Base-by-base conservation (phyloP, 2,329 filamentous ascomycete genomes). In the Diaporthe sp. region DNA sequence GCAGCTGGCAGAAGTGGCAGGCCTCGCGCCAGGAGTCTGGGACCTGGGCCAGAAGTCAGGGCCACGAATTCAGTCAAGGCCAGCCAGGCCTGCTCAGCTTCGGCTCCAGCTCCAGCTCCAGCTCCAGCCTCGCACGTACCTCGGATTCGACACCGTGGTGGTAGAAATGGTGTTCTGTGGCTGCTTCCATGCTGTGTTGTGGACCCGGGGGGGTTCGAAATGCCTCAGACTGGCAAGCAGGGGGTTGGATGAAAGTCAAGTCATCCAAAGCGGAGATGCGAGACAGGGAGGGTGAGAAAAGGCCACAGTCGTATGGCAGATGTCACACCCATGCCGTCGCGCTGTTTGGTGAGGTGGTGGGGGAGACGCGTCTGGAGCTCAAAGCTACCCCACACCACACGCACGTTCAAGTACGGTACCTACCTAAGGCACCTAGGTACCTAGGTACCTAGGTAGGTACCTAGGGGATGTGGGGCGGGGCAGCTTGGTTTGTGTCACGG, bases 1-100 rank as follows among this genome's bases (percentile, higher is more conserved):
- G 87, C 44, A 92, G 84, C 79, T 92, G 91, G 78, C 91, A 93
- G 84, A 86, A 91, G 77, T 92, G 90, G 76, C 91, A 92, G n/a
- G 80, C 77, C 10, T 71, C 22, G 32, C 73, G 70, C 42, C 75
- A 70, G 4, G 37, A 44, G 15, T 35, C 17, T 2, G 65, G 19
- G 4, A 70, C 59, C 75, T 76, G 50, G n/a, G 37, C 37, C 30
- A 50, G 17, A 27, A 27, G 44, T 51, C 25, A 47, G 32, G 47
- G 35, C 35, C 22, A 55, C 13, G 17, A 63, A 69, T 30, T 61
- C 4, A 55, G 53, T n/a, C 63, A 47, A 51, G 61, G 13, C 4
- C 35, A 61, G 53, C 72, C 75, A 17, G 32, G 42, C 25, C 55
- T 42, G 58, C 39, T 22, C 27, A 50, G 22, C 27, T 25, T 55